A percentile compares a stretch with the other conserved stretches of the same genome.
Conservation (phyloP, 345 rosid genomes). For the Streptanthus diversifolius region DNA sequence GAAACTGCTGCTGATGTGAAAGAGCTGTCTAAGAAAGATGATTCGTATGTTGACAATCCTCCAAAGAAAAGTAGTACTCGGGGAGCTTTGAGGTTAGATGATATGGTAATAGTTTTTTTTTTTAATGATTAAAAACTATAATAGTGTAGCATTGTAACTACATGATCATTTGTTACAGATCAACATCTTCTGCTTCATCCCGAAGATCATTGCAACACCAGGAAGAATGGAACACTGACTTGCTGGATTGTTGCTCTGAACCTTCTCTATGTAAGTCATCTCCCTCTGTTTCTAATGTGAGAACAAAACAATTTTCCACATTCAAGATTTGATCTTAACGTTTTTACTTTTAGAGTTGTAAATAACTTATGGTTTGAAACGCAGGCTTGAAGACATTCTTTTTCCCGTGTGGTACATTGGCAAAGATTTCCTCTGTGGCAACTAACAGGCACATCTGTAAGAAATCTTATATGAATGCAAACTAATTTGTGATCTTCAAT, state of each 20-base stretch:
- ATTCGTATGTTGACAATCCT: conserved; percentile 39
- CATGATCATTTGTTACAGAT: conserved; percentile 43
- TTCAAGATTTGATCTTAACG: neutral
- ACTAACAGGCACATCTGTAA: conserved; percentile 66
- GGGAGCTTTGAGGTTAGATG: conserved; percentile 50
- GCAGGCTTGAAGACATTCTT: conserved; percentile 75
- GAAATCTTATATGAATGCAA: conserved; percentile 9
- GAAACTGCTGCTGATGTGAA: conserved; percentile 47
- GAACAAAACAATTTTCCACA: neutral
- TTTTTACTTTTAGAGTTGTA: neutral
- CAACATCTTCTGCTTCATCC: conserved; percentile 58
- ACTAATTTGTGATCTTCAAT: neutral
- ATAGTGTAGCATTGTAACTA: neutral
- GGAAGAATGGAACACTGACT: conserved; percentile 82
- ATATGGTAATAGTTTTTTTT: neutral
- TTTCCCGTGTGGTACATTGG: conserved; percentile 78
- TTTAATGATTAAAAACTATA: neutral
- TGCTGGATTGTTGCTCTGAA: conserved; percentile 84
- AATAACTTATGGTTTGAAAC: neutral
- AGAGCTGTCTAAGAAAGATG: conserved; percentile 36
- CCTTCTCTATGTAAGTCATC: conserved; percentile 64
- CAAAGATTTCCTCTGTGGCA: conserved; percentile 82
- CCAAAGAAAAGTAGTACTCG: conserved; percentile 37
- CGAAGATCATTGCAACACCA: conserved; percentile 40
- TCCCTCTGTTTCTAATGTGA: neutral